Conservation (phyloP, 305 asterid species). For the Stenogyne calaminthoides region DNA sequence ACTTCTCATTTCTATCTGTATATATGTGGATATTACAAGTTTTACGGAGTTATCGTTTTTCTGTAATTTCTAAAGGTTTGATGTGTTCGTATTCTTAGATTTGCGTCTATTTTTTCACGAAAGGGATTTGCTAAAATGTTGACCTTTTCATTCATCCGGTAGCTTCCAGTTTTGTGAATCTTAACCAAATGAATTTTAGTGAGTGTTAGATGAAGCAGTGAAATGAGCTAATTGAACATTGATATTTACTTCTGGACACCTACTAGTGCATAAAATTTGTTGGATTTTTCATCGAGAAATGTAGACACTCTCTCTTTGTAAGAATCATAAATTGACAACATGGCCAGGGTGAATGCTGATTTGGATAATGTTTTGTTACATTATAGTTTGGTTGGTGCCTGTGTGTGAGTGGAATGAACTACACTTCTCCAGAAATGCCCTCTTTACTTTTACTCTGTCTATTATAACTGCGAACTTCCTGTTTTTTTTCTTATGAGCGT, state of each 20-base stretch:
- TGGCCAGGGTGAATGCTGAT: constrained; percentile 12
- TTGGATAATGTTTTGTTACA: constrained; percentile 11
- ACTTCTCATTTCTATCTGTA: not conserved
- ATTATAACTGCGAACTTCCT: not conserved
- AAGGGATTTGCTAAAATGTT: not conserved
- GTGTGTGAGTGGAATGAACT: constrained; percentile 8
- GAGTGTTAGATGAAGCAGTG: not conserved
- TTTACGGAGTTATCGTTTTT: not conserved
- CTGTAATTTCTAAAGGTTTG: not conserved
- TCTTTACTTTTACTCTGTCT: not conserved
- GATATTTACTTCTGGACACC: not conserved
- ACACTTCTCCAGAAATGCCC: not conserved
- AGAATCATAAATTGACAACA: not conserved
- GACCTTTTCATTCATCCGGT: not conserved
- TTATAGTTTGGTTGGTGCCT: constrained; percentile 18
- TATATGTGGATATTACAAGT: constrained; percentile 5
- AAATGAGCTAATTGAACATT: not conserved
- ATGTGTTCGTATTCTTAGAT: too few species aligned
- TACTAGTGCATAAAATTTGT: constrained; percentile 15
- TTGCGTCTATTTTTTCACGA: not conserved
- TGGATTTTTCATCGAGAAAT: constrained; percentile 13
- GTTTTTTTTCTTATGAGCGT: constrained; percentile 26
- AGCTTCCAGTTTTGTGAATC: constrained; percentile 6
- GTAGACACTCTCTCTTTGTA: not conserved
- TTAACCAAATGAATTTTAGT: not conserved